Conservation (phyloP, 345 rosid species). For the Hypericum perforatum region DNA sequence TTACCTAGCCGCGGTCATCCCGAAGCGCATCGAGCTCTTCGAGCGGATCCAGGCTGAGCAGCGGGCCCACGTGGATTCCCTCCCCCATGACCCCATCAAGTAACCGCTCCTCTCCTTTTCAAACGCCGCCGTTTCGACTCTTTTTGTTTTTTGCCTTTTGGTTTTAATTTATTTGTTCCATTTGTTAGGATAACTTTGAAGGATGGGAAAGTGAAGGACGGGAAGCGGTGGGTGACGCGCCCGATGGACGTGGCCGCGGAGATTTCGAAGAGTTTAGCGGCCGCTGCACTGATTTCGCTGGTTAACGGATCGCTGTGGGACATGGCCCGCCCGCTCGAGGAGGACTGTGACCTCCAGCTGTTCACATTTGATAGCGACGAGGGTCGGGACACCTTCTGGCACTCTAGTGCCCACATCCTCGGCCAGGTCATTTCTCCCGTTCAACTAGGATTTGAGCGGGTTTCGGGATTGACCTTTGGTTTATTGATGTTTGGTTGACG, state of each 20-base stretch:
- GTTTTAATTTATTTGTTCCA: neutral
- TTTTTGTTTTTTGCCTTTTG: neutral
- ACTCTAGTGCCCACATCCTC: conserved; percentile 96
- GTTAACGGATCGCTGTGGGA: conserved; percentile 85
- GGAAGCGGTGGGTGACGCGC: conserved; percentile 72
- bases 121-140: neutral
- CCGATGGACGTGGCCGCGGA: conserved; percentile 65
- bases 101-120: conserved; percentile 11
- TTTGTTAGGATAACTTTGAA: conserved; percentile 48
- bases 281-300: conserved; percentile 58
- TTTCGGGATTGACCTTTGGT: neutral
- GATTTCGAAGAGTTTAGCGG: conserved; percentile 60
- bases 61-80: conserved; percentile 41
- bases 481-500: neutral
- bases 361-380: conserved; percentile 61
- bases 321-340: conserved; percentile 76
- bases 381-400: conserved; percentile 97
- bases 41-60: conserved; percentile 45
- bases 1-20: neutral
- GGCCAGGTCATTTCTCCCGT: conserved; percentile 45
- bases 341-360: conserved; percentile 63
- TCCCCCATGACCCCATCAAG: conserved; percentile 71
- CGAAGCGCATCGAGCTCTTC: neutral
- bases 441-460: neutral
- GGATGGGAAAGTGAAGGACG: conserved; percentile 75